Evolutionary conservation across 1,139 yeast genomes (phyloP), one percentile per base, ranked within the genome.

Genomic region (Nakaseomyces bracarensis): DNA sequence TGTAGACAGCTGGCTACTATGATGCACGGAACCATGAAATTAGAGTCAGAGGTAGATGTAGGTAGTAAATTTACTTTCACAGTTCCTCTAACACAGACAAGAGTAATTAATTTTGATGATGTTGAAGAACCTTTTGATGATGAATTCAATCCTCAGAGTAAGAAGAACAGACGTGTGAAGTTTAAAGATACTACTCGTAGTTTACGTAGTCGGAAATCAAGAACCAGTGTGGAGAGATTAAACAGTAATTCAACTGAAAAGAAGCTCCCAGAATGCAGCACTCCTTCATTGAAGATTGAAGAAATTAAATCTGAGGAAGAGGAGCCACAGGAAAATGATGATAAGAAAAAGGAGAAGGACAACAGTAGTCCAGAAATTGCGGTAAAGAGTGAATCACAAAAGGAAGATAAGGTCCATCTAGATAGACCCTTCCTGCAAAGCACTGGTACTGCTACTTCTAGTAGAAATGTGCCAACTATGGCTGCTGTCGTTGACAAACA

Each of bases 1-100:
- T 89, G 96, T 63, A 74, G 89, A 46, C 96, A 91, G 63, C 71
- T 91, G 48, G 94, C 96, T 1, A 75, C 74, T 28, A 79, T 89
- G 79, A 85, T 89, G 89, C 75, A 81, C 44, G 96, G 95, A 45
- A 80, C 85, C 0, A 74, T 91, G 65, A 71, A 77, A 0, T 64
- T 89, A 40, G 72, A 77, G 43, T 82, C 94, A 1, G 68, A 72
- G 10, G 70, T 79, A 21, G 93, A 91, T 0, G 71, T 73, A 21
- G 97, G 97, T 0, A 79, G 95, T 1, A 80, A 79, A 7, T 89
- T 89, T 53, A 78, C 78, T 0, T 79, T 89, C 49, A 78, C 82
- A 1, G 79, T 86, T 3, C 96, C 96, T 0, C 64, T 87, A 43
- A 74, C 75, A 1, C 91, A 82, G 57, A 76, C 77, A 3, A 81